These are phyloP conservation scores for Triticum turgidum DNA, from an alignment of 176 grass and related monocot genomes.

Conservation along the genomic window DNA sequence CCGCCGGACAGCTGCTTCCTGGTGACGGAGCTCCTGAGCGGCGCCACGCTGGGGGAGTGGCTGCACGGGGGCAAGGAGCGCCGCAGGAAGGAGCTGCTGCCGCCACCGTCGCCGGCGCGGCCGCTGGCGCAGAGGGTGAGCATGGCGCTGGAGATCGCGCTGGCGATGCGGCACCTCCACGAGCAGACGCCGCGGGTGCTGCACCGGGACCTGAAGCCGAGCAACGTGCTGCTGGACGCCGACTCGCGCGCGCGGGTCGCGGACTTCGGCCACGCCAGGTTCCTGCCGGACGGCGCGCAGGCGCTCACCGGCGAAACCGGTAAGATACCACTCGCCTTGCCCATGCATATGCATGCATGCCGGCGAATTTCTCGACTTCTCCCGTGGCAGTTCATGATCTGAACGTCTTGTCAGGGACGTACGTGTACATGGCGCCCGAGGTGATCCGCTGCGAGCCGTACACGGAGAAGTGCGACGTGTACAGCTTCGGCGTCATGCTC, in stretches of 20 bases:
- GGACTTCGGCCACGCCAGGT: slow-evolving; percentile 59
- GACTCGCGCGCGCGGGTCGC: slow-evolving; percentile 35
- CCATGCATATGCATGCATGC: too few species aligned
- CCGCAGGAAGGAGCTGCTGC: not conserved
- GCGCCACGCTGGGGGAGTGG: slow-evolving; percentile 54
- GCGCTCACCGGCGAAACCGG: slow-evolving; percentile 64
- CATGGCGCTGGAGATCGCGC: slow-evolving; percentile 57
- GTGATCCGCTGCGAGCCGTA: slow-evolving; percentile 64
- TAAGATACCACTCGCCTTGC: slow-evolving; percentile 4
- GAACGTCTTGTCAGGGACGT: slow-evolving; percentile 44
- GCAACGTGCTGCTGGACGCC: slow-evolving; percentile 52
- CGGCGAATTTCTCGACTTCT: not conserved
- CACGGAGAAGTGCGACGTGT: slow-evolving; percentile 69
- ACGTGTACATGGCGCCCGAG: slow-evolving; percentile 70
- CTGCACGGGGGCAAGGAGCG: slow-evolving; percentile 47
- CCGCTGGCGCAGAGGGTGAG: slow-evolving; percentile 42
- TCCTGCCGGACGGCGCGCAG: slow-evolving; percentile 42
- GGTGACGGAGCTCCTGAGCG: slow-evolving; percentile 58
- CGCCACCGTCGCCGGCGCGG: not conserved
- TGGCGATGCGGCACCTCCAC: slow-evolving; percentile 64
- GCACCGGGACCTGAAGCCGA: slow-evolving; percentile 73
- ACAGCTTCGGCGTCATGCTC: slow-evolving; percentile 60
- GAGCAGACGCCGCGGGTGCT: slow-evolving; percentile 50
- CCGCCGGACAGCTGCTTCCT: slow-evolving; percentile 46
- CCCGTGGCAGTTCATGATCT: not conserved